Evolutionary conservation across 441 rosid genomes (phyloP).

Genomic region (Sinapis alba): DNA sequence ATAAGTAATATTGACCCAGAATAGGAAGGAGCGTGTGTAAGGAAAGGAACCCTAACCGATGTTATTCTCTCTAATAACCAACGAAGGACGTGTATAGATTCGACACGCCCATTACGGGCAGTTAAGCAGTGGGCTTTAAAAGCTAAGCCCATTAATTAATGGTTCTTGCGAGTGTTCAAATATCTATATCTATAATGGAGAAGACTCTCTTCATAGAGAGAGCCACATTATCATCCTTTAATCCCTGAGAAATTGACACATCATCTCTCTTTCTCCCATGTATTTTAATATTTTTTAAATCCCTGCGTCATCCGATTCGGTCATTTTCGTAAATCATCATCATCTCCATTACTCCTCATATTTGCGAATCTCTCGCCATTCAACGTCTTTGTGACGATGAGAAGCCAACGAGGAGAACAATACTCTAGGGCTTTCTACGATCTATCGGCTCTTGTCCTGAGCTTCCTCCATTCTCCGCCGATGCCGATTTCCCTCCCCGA

Average conservation of each 20-base stretch:
- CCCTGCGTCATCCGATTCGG: too few species aligned
- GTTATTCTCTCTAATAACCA: background rate
- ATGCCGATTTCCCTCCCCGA: slow-evolving; percentile 55
- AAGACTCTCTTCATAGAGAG: too few species aligned
- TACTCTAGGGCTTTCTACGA: slow-evolving; percentile 63
- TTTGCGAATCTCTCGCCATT: too few species aligned
- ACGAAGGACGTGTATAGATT: background rate
- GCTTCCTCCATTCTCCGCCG: slow-evolving; percentile 67
- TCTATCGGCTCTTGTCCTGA: slow-evolving; percentile 65
- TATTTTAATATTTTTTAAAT: too few species aligned
- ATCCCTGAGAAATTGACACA: too few species aligned
- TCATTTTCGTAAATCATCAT: too few species aligned
- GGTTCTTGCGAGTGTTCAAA: background rate
- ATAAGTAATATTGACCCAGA: background rate
- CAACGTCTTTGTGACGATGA: too few species aligned
- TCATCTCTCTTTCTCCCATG: too few species aligned
- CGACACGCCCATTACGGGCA: background rate
- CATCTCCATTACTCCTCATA: too few species aligned
- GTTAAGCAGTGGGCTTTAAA: background rate
- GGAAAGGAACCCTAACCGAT: background rate
- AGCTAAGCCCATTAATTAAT: background rate
- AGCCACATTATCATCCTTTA: too few species aligned
- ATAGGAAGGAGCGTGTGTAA: background rate
- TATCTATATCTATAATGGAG: too few species aligned
- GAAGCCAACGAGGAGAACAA: slow-evolving; percentile 48